These are phyloP conservation scores for Begonia loranthoides DNA, from an alignment of 306 rosid genomes.

Conservation along the genomic window DNA sequence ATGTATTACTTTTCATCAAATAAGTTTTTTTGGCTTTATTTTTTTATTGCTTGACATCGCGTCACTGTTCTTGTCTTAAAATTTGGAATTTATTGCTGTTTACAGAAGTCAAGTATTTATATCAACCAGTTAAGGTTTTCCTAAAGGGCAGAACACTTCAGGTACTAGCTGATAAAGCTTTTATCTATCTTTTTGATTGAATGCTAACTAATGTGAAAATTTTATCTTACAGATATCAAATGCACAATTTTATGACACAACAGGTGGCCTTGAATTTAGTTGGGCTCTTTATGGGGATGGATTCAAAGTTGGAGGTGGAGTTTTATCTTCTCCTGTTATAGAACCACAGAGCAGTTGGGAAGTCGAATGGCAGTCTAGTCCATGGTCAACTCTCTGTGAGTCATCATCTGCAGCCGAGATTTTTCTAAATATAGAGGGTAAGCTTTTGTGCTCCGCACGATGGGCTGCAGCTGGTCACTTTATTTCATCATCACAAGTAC, in stretches of 20 bases:
- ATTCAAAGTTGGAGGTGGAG: slow-evolving; percentile 49
- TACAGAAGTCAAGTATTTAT: slow-evolving; percentile 78
- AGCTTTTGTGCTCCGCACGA: slow-evolving; percentile 49
- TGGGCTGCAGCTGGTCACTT: slow-evolving; percentile 87
- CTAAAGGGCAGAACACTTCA: slow-evolving; percentile 36
- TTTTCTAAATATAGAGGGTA: slow-evolving; percentile 41
- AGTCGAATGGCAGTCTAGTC: slow-evolving; percentile 54
- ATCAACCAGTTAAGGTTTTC: slow-evolving; percentile 80
- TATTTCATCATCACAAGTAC: slow-evolving; percentile 65
- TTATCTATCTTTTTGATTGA: slow-evolving; percentile 4
- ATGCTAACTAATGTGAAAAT: slow-evolving; percentile 7
- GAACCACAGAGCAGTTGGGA: slow-evolving; percentile 46
- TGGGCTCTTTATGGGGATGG: slow-evolving; percentile 83
- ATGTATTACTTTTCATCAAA: slow-evolving; percentile 2
- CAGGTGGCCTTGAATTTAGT: slow-evolving; percentile 62
- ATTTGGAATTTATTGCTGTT: slow-evolving; percentile 13
- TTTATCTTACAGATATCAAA: slow-evolving; percentile 49
- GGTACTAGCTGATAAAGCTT: slow-evolving; percentile 25
- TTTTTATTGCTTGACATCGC: too few species aligned
- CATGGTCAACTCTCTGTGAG: slow-evolving; percentile 57
- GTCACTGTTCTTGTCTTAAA: too few species aligned
- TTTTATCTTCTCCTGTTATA: slow-evolving; percentile 40
- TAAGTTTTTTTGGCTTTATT: too few species aligned
- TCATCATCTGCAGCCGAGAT: slow-evolving; percentile 47
- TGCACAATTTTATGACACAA: slow-evolving; percentile 59